Percentiles rank a stretch among this genome's conserved stretches.
These are phyloP conservation scores for Luffa acutangula DNA, from an alignment of 306 rosid genomes.

Conservation along the genomic window DNA sequence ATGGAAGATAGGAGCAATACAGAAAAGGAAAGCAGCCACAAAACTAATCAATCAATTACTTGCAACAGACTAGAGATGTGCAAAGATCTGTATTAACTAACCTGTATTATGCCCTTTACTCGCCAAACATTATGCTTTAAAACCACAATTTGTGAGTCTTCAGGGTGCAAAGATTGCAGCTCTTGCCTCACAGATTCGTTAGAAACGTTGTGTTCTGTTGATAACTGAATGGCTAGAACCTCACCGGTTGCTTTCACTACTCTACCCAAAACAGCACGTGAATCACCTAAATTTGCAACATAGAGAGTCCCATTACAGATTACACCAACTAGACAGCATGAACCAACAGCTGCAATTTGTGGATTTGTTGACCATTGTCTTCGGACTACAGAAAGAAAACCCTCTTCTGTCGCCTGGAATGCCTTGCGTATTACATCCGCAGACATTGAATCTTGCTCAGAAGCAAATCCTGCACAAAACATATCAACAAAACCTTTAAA, in stretches of 20 bases:
- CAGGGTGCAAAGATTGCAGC: slow-evolving; percentile 78
- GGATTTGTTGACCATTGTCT: slow-evolving; percentile 55
- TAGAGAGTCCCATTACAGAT: slow-evolving; percentile 60
- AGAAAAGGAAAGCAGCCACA: background rate
- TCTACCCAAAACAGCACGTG: slow-evolving; percentile 91
- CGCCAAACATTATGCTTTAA: slow-evolving; percentile 93
- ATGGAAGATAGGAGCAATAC: background rate
- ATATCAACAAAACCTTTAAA: background rate
- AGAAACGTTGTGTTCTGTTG: slow-evolving; percentile 67
- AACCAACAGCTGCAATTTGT: slow-evolving; percentile 91
- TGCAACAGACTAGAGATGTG: background rate
- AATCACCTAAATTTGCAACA: slow-evolving; percentile 78
- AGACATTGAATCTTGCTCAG: slow-evolving; percentile 74
- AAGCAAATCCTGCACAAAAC: slow-evolving; percentile 50
- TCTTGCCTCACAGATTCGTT: slow-evolving; percentile 74
- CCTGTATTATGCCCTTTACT: slow-evolving; percentile 85
- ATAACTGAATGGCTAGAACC: slow-evolving; percentile 63
- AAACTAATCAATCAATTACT: background rate
- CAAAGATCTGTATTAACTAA: slow-evolving; percentile 9
- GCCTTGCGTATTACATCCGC: slow-evolving; percentile 77
- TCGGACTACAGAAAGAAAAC: slow-evolving; percentile 58
- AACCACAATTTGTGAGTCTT: slow-evolving; percentile 68
- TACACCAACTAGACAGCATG: slow-evolving; percentile 85
- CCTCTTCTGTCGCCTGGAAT: slow-evolving; percentile 87
- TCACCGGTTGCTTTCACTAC: slow-evolving; percentile 64